Percentiles rank a stretch among this genome's conserved stretches.
Evolutionary conservation across 345 rosid species (phyloP).

Genomic region (Eutrema heterophyllum): DNA sequence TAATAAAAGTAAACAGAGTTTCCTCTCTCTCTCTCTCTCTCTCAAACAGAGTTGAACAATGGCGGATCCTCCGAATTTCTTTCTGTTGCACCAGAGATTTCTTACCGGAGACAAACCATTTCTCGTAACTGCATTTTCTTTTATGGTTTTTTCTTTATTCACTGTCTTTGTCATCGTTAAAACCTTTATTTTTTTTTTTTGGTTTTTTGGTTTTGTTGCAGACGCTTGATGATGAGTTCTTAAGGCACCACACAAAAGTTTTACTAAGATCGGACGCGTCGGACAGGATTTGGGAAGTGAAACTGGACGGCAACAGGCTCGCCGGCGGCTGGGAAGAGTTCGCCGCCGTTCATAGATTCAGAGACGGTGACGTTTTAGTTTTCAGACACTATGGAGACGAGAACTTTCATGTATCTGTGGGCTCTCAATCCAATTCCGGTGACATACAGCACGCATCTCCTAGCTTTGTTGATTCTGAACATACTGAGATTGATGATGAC

Average conservation of each 20-base stretch:
- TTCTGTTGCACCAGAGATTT: neutral
- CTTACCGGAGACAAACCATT: slow-evolving; percentile 8
- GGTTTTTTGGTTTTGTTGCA: neutral
- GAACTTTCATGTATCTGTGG: slow-evolving; percentile 13
- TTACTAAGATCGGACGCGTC: slow-evolving; percentile 8
- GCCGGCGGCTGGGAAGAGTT: slow-evolving; percentile 27
- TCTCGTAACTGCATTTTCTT: slow-evolving; percentile 7
- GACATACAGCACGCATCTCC: neutral
- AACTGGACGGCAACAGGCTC: neutral
- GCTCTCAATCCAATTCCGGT: neutral
- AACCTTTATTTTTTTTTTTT: neutral
- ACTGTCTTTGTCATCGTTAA: neutral
- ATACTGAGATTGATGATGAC: neutral
- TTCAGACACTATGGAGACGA: slow-evolving; percentile 23
- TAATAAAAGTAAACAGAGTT: neutral
- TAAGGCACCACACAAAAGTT: slow-evolving; percentile 10
- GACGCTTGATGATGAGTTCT: slow-evolving; percentile 14
- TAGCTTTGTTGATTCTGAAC: neutral
- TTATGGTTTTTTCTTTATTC: neutral
- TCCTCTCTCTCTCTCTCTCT: neutral
- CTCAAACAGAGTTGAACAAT: slow-evolving; percentile 8
- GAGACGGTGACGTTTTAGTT: slow-evolving; percentile 15
- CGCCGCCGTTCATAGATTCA: neutral
- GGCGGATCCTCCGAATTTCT: neutral
- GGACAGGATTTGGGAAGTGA: slow-evolving; percentile 12